Evolutionary conservation across 257 asterid genomes (phyloP).

Genomic region (Osmanthus fragrans): DNA sequence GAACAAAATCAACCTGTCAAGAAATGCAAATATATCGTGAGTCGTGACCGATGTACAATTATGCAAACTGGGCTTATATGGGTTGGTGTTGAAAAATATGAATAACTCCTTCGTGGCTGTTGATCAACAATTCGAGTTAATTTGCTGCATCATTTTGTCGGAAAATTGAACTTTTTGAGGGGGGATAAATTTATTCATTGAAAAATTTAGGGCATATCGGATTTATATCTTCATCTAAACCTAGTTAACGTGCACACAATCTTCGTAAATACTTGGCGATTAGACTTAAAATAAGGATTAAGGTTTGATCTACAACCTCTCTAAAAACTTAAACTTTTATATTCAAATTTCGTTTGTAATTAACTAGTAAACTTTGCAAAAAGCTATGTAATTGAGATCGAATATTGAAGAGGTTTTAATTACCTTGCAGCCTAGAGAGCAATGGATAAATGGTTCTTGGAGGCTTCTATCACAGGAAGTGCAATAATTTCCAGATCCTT

Average conservation of each 20-base stretch:
- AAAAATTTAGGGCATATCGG: neutral
- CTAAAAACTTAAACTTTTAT: neutral
- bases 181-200: no score
- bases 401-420: neutral
- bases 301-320: neutral
- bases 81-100: no score
- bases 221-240: neutral
- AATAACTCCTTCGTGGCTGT: no score
- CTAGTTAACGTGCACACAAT: neutral
- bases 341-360: neutral
- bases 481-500: conserved; percentile 91
- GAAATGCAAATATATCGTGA: neutral
- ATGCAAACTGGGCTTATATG: neutral
- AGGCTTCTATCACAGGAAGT: conserved; percentile 91
- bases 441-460: conserved; percentile 88
- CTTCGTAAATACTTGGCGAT: neutral
- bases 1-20: conserved; percentile 72
- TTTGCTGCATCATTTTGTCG: neutral
- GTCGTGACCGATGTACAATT: neutral
- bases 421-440: conserved; percentile 98
- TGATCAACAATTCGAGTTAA: neutral
- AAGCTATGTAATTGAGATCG: no score
- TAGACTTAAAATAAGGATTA: neutral
- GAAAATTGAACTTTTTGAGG: no score
- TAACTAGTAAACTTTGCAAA: neutral